phyloP scores from a whole-genome alignment of 371 early-diverging fungal genomes.

The Lichtheimia ramosa region DNA sequence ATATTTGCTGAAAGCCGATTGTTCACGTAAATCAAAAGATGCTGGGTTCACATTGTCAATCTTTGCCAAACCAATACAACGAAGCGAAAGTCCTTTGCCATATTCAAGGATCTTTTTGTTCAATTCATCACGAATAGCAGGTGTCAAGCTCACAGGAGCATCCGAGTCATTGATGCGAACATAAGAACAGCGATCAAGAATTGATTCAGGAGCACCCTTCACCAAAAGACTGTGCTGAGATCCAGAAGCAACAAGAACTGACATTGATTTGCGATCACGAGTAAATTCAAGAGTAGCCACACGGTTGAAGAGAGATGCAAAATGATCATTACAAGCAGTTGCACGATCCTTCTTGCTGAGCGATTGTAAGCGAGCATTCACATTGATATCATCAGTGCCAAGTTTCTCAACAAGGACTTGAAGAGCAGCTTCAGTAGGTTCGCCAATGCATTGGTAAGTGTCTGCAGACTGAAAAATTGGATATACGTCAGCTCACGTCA shows the following conservation, averaged over 20 bases:
- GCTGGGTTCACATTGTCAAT: constrained; percentile 62
- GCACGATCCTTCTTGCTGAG: constrained; percentile 60
- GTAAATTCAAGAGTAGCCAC: constrained; percentile 89
- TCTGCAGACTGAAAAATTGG: constrained; percentile 35
- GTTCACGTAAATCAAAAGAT: constrained; percentile 60
- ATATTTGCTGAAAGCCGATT: constrained; percentile 62
- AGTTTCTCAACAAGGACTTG: constrained; percentile 92
- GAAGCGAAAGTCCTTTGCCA: constrained; percentile 77
- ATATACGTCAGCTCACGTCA: background rate
- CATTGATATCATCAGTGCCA: constrained; percentile 65
- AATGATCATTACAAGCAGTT: constrained; percentile 63
- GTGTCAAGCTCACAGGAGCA: constrained; percentile 68
- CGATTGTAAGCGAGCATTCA: constrained; percentile 59
- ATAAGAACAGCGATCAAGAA: constrained; percentile 84
- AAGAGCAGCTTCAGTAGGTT: constrained; percentile 99
- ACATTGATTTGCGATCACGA: constrained; percentile 96
- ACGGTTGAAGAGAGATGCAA: constrained; percentile 53
- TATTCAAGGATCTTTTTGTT: constrained; percentile 73
- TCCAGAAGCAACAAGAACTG: constrained; percentile 66
- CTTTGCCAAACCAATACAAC: constrained; percentile 88
- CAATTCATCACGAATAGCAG: constrained; percentile 62
- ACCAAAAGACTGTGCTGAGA: constrained; percentile 60
- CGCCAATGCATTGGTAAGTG: constrained; percentile 78
- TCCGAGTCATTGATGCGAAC: constrained; percentile 57
- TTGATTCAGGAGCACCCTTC: constrained; percentile 92